phyloP scores from a whole-genome alignment of 345 rosid species.

The Lepidium sativum region DNA sequence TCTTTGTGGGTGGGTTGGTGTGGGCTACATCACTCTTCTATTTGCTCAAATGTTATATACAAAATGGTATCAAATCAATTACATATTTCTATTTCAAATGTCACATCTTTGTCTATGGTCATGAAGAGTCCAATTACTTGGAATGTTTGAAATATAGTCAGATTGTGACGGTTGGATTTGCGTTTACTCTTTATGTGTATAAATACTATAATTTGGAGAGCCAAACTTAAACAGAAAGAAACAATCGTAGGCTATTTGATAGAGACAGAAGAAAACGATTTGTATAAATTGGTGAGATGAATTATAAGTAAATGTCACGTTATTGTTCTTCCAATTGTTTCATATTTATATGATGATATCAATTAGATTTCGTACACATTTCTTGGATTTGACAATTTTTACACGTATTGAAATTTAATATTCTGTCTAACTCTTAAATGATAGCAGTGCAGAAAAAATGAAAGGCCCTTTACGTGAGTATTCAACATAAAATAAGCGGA shows the following conservation, averaged over 20 bases:
- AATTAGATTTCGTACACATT: not conserved
- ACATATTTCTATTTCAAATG: not conserved
- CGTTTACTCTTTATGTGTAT: not conserved
- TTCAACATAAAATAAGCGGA: not conserved
- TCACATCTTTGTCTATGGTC: not conserved
- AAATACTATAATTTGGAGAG: not conserved
- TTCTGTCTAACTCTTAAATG: not conserved
- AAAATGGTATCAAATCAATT: not conserved
- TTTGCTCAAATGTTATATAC: not conserved
- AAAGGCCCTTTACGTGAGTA: constrained; percentile 15
- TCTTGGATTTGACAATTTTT: not conserved
- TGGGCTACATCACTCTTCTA: constrained; percentile 11
- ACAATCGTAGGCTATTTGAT: not conserved
- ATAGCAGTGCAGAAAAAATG: constrained; percentile 1
- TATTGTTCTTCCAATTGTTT: not conserved
- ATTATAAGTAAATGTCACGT: not conserved
- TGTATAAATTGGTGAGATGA: not conserved
- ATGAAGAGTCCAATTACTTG: not conserved
- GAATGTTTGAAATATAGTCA: not conserved
- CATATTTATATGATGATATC: not conserved
- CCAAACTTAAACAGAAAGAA: not conserved
- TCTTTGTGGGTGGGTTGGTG: constrained; percentile 24
- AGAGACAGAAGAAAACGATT: not conserved
- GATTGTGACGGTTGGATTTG: not conserved
- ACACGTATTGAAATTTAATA: constrained; percentile 3